These are phyloP conservation scores for Dillenia suffruticosa DNA, from an alignment of 164 flowering plant species.

Conservation along the genomic window DNA sequence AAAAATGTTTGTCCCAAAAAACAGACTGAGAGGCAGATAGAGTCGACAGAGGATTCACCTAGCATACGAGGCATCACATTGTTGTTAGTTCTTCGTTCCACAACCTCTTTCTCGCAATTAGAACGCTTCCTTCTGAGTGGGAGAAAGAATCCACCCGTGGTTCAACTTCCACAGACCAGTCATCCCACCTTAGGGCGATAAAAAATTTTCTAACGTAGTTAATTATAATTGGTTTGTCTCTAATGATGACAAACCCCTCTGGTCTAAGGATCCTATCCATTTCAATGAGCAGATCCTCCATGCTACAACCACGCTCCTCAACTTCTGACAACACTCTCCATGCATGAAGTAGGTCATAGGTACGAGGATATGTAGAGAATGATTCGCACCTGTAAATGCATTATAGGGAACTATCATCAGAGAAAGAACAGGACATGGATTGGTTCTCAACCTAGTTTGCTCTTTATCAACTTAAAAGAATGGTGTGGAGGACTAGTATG, in stretches of 20 bases:
- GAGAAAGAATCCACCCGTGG: slow-evolving; percentile 65
- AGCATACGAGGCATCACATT: slow-evolving; percentile 5
- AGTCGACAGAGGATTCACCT: too few species aligned
- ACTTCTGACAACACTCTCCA: slow-evolving; percentile 70
- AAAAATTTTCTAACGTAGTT: slow-evolving; percentile 50
- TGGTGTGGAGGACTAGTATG: too few species aligned
- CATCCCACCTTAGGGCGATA: slow-evolving; percentile 70
- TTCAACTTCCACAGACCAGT: slow-evolving; percentile 64
- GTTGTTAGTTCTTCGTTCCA: slow-evolving; percentile 31
- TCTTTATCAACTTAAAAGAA: too few species aligned
- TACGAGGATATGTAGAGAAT: slow-evolving; percentile 89
- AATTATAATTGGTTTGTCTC: slow-evolving; percentile 60
- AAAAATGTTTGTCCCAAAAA: neutral
- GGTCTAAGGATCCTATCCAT: slow-evolving; percentile 90
- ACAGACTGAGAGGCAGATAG: too few species aligned
- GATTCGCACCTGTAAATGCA: slow-evolving; percentile 67
- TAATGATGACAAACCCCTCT: slow-evolving; percentile 72
- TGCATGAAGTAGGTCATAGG: slow-evolving; percentile 90
- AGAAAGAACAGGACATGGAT: too few species aligned
- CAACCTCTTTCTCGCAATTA: slow-evolving; percentile 67
- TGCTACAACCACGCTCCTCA: slow-evolving; percentile 56
- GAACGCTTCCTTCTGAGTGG: slow-evolving; percentile 53
- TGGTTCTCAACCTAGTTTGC: too few species aligned
- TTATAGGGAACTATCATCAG: neutral
- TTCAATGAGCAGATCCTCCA: slow-evolving; percentile 80